These are phyloP conservation scores for Cercis canadensis DNA, from an alignment of 306 rosid species.

Conservation along the genomic window DNA sequence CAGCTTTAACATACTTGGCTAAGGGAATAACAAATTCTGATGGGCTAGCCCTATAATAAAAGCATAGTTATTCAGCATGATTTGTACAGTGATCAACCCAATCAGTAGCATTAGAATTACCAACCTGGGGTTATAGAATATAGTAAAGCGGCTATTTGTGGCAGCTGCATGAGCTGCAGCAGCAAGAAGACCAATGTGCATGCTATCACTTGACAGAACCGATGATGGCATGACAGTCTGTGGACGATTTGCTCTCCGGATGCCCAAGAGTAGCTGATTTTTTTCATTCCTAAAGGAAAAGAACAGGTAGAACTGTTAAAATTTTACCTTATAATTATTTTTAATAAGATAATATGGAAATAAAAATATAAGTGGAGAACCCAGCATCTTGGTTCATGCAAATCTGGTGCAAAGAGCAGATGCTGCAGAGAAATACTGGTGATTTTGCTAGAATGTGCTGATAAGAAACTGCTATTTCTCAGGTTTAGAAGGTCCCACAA, in stretches of 20 bases:
- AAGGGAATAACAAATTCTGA: constrained; percentile 74
- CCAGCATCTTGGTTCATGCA: background rate
- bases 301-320: background rate
- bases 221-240: constrained; percentile 82
- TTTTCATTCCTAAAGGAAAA: constrained; percentile 62
- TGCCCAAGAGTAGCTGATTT: constrained; percentile 67
- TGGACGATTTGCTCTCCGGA: constrained; percentile 71
- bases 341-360: background rate
- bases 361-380: background rate
- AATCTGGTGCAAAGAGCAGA: constrained; percentile 2
- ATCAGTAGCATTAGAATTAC: constrained; percentile 29
- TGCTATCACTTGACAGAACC: constrained; percentile 79
- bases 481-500: constrained; percentile 8
- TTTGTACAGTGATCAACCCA: constrained; percentile 2
- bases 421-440: background rate
- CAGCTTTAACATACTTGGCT: constrained; percentile 76
- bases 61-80: constrained; percentile 7
- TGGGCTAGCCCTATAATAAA: constrained; percentile 64
- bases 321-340: background rate
- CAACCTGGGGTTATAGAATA: constrained; percentile 70
- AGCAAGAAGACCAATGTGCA: constrained; percentile 89
- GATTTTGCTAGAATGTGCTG: background rate
- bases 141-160: constrained; percentile 72
- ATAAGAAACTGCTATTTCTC: too few species aligned
- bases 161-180: constrained; percentile 85